A percentile compares a stretch with the other conserved stretches of the same genome.
These are phyloP conservation scores for Stenocarpella maydis DNA, from an alignment of 2,329 filamentous ascomycete species.

Conservation along the genomic window DNA sequence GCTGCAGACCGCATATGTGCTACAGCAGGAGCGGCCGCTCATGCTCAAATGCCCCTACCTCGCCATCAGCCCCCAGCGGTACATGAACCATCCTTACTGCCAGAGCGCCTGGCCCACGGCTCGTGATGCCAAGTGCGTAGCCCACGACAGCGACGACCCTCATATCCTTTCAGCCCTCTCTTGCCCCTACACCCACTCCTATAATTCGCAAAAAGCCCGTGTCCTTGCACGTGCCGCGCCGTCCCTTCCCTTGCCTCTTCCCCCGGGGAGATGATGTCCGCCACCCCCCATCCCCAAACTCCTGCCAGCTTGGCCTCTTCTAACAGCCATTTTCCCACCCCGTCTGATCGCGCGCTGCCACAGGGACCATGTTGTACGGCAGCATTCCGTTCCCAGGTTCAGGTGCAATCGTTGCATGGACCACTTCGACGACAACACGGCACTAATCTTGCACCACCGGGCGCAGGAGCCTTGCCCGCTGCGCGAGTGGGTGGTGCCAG, in stretches of 20 bases:
- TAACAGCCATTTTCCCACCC: too few relatives aligned
- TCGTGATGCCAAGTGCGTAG: conserved; percentile 33
- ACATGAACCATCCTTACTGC: conserved; percentile 30
- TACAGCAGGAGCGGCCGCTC: neutral
- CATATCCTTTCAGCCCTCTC: neutral
- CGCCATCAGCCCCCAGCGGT: conserved; percentile 22
- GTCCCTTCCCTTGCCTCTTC: too few relatives aligned
- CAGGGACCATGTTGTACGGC: conserved; percentile 43
- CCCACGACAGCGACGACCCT: neutral
- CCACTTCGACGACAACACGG: conserved; percentile 38
- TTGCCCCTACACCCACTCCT: too few relatives aligned
- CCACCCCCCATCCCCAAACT: too few relatives aligned
- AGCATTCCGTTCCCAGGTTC: conserved; percentile 39
- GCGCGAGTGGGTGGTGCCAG: conserved; percentile 53
- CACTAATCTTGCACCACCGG: conserved; percentile 40
- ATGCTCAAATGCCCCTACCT: conserved; percentile 33
- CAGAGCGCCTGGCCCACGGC: conserved; percentile 30
- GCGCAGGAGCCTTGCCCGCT: conserved; percentile 48
- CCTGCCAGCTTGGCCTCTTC: too few relatives aligned
- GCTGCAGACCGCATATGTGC: neutral
- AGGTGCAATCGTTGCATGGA: conserved; percentile 42
- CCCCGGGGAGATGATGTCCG: neutral
- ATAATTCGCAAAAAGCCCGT: too few relatives aligned
- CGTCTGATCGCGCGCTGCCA: neutral
- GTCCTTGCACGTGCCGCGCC: too few relatives aligned